A percentile compares a stretch with the other conserved stretches of the same genome.
Conservation (phyloP, 2,329 filamentous ascomycete genomes). For the Fusarium dimerum region DNA sequence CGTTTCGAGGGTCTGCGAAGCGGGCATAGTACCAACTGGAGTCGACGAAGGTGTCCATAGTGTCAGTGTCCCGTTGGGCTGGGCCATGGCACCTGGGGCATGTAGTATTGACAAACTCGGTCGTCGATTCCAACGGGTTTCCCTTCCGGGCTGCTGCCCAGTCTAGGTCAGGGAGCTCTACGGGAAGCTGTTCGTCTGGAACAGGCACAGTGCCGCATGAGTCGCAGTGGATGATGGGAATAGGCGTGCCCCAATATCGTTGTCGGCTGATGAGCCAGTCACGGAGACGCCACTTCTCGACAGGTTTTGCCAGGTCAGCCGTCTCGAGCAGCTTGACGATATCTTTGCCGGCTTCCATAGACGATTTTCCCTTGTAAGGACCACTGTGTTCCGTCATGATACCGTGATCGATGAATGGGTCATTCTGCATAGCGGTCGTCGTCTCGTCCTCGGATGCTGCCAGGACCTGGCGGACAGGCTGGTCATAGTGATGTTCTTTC, state of each 20-base stretch:
- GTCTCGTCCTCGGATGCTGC: constrained; percentile 50
- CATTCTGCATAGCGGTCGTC: constrained; percentile 43
- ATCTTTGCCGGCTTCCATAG: constrained; percentile 59
- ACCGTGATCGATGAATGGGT: constrained; percentile 67
- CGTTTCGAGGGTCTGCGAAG: constrained; percentile 72
- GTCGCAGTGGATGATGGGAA: constrained; percentile 81
- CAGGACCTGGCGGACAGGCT: constrained; percentile 66
- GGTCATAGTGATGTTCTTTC: constrained; percentile 64
- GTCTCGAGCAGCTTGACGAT: constrained; percentile 60
- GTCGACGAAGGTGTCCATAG: constrained; percentile 96
- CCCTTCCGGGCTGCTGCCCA: constrained; percentile 70
- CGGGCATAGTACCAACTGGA: constrained; percentile 93
- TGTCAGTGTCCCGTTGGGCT: constrained; percentile 84
- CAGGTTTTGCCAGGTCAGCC: constrained; percentile 59
- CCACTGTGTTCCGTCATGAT: constrained; percentile 67
- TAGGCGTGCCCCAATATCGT: constrained; percentile 88
- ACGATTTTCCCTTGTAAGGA: constrained; percentile 63
- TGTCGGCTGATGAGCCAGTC: constrained; percentile 95
- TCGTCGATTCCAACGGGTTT: constrained; percentile 72
- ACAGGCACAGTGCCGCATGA: constrained; percentile 80
- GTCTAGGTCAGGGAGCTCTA: constrained; percentile 70
- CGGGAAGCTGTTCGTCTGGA: constrained; percentile 73
- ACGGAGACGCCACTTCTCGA: constrained; percentile 76
- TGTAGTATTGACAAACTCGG: constrained; percentile 71
- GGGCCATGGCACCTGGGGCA: constrained; percentile 73